Conservation (phyloP, 768 basidiomycete genomes). For the Collybia sp. region DNA sequence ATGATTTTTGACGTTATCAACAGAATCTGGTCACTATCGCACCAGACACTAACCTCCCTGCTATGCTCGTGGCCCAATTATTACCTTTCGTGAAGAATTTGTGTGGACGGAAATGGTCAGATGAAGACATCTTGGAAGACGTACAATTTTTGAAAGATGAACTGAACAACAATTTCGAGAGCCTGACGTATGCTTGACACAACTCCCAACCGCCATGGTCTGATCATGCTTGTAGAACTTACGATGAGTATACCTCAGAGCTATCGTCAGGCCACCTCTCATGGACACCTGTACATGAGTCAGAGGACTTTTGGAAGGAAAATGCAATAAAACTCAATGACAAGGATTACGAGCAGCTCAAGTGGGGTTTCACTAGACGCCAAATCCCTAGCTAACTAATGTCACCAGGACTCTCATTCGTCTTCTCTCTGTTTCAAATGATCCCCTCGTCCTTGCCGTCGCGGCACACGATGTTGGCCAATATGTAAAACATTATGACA, state of each 20-base stretch:
- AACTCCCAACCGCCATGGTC: not conserved
- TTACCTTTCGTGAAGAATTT: constrained; percentile 87
- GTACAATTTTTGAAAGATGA: constrained; percentile 85
- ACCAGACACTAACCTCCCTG: constrained; percentile 81
- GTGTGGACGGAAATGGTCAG: constrained; percentile 81
- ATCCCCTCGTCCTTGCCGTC: constrained; percentile 82
- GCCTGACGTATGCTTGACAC: constrained; percentile 60
- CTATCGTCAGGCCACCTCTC: constrained; percentile 85
- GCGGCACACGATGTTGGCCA: constrained; percentile 92
- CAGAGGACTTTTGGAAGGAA: constrained; percentile 97
- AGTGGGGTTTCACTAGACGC: constrained; percentile 38
- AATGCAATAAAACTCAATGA: constrained; percentile 87
- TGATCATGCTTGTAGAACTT: constrained; percentile 55
- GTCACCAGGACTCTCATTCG: constrained; percentile 66
- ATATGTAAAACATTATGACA: constrained; percentile 88
- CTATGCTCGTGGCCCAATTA: constrained; percentile 86
- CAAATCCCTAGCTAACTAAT: not conserved
- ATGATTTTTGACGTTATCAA: not conserved
- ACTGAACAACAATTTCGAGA: constrained; percentile 80
- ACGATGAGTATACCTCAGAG: constrained; percentile 94
- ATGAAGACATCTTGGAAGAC: constrained; percentile 94
- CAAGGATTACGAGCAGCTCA: constrained; percentile 76
- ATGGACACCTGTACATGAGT: constrained; percentile 96
- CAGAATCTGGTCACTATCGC: constrained; percentile 91
- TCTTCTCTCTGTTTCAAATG: constrained; percentile 63